Base-by-base conservation (phyloP, 2,329 filamentous ascomycete genomes). In the Sphaerostilbella broomeana region DNA sequence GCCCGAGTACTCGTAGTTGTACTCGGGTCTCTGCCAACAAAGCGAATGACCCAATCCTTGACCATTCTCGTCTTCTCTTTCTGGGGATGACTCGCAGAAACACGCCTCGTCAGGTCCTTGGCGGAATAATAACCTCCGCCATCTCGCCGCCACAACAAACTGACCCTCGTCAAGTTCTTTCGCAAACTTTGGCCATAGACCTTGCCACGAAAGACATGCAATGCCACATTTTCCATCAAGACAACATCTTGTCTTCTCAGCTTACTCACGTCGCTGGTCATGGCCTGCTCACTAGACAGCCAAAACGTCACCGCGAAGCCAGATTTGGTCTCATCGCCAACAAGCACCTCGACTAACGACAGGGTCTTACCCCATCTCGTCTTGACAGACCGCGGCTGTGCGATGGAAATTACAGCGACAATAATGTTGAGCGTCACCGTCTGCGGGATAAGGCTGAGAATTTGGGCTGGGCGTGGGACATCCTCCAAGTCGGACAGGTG, bases 111-210 rank as follows among this genome's bases (percentile, higher is more conserved):
- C 25, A 83, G 57, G 34, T 74, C 69, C 16, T 63, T 65, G 1
- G 65, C 57, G 4, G 64, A 71, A 51, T 84, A 86, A 26, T 75
- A 63, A 0, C 81, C 80, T 4, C 64, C 48, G 2, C 69, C 43
- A 53, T 57, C 55, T 73, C 78, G 25, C 55, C 69, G 49, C 63
- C 65, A 77, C 13, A 94, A 61, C 29, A 94, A 62, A 46, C 80
- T 72, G 18, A 90, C 65, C 45, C 73, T 77, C 4, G 86, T 89
- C 51, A 84, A 72, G 6, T 78, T 77, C 47, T 75, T 75, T 19
- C 83, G 76, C 46, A 95, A 63, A 53, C 83, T 92, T 58, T 94
- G 84, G 0, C 90, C 89, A 51, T 92, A 88, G 1, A 95, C 89
- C 51, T 75, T 81, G 32, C 78, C 76, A 36, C 74, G 73, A 57